Percentiles rank a stretch among this genome's conserved stretches.
Evolutionary conservation across 2,329 filamentous ascomycete species (phyloP).

Genomic region (Pseudomassariella vexata): DNA sequence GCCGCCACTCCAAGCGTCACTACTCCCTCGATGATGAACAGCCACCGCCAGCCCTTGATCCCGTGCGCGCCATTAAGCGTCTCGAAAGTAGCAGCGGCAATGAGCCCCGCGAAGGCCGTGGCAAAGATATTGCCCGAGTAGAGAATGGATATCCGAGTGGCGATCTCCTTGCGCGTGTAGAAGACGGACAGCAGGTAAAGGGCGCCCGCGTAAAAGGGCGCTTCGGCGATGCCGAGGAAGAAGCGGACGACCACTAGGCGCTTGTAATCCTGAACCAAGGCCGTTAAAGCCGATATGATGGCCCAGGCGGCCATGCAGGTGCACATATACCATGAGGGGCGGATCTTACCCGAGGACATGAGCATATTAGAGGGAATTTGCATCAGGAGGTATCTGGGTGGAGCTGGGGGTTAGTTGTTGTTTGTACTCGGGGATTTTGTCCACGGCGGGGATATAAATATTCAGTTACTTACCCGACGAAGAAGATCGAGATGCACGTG

Average conservation of each 20-base stretch:
- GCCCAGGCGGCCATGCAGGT: constrained; percentile 1
- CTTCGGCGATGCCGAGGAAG: constrained; percentile 36
- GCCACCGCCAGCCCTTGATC: constrained; percentile 31
- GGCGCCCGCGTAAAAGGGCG: constrained; percentile 43
- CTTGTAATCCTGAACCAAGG: constrained; percentile 2
- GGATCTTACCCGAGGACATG: not conserved
- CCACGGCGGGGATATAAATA: no score
- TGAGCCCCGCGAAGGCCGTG: constrained; percentile 31
- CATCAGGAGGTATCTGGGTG: constrained; percentile 1
- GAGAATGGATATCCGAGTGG: constrained; percentile 31
- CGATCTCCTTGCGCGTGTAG: constrained; percentile 41
- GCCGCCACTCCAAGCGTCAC: constrained; percentile 17
- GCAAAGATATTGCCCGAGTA: constrained; percentile 32
- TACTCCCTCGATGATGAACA: constrained; percentile 12
- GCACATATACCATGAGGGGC: not conserved
- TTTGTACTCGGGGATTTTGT: no score
- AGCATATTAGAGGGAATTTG: not conserved
- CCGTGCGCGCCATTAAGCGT: constrained; percentile 26
- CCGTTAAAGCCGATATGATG: not conserved
- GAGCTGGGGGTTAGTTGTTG: not conserved
- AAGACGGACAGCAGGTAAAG: constrained; percentile 43
- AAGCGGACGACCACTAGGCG: constrained; percentile 11
- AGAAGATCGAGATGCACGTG: constrained; percentile 8
- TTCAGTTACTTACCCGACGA: constrained; percentile 6
- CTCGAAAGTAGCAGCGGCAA: constrained; percentile 30